phyloP scores from a whole-genome alignment of 2,329 filamentous ascomycete species.

The Clonostachys rosea region DNA sequence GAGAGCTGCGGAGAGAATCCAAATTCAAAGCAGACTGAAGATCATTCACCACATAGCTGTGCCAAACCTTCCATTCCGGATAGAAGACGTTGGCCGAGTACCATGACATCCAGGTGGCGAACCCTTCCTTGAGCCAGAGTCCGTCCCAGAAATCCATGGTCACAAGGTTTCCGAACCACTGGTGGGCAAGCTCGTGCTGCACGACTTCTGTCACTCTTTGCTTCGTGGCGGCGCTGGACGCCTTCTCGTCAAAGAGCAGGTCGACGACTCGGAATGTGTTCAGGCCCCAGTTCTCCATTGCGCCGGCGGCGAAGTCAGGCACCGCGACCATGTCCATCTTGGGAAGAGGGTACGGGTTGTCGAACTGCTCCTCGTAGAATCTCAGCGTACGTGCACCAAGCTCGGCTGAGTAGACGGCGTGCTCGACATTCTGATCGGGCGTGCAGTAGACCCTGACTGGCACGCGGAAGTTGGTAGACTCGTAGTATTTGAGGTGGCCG shows the following conservation, averaged over 20 bases:
- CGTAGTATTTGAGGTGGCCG: constrained; percentile 64
- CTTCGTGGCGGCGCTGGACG: constrained; percentile 81
- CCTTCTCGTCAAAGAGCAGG: constrained; percentile 85
- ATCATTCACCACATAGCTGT: constrained; percentile 90
- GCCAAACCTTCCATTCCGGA: constrained; percentile 98
- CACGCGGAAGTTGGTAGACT: constrained; percentile 86
- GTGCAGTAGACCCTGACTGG: constrained; percentile 94
- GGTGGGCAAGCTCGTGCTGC: constrained; percentile 93
- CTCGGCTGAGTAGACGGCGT: constrained; percentile 85
- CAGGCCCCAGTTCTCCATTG: constrained; percentile 98
- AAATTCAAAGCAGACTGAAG: constrained; percentile 82
- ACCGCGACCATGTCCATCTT: constrained; percentile 72
- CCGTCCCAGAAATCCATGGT: constrained; percentile 99
- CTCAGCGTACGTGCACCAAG: constrained; percentile 84
- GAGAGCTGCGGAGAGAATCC: constrained; percentile 88
- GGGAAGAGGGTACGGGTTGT: constrained; percentile 58
- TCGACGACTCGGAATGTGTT: constrained; percentile 87
- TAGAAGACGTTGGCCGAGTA: constrained; percentile 94
- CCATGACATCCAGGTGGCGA: constrained; percentile 29
- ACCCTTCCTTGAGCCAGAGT: constrained; percentile 84
- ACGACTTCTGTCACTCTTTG: constrained; percentile 93
- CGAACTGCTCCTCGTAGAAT: constrained; percentile 95
- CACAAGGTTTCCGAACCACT: constrained; percentile 97
- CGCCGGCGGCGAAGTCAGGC: constrained; percentile 90
- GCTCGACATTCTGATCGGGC: constrained; percentile 82